Percentiles rank a stretch among this genome's conserved stretches.
Conservation (phyloP, 345 rosid genomes). For the Citrus hindsii region DNA sequence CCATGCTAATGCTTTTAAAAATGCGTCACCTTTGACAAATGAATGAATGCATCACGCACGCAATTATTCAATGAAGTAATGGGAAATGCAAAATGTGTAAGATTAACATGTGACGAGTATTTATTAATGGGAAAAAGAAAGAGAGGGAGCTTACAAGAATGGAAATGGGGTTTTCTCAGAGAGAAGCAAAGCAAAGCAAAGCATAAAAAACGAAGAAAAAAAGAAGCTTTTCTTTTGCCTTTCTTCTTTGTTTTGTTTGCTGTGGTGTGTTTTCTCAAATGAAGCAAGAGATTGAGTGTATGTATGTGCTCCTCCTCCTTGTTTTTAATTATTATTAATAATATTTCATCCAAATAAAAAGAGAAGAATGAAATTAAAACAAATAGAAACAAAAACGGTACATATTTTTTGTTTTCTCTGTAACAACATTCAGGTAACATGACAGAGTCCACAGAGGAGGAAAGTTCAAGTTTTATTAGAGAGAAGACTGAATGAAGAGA, state of each 20-base stretch:
- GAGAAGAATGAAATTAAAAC: not conserved
- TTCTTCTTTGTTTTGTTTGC: not conserved
- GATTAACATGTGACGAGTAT: conserved; percentile 14
- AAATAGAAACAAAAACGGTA: no score
- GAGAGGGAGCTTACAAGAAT: conserved; percentile 15
- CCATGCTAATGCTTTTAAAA: not conserved
- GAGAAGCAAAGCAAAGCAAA: conserved; percentile 31
- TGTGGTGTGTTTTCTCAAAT: conserved; percentile 10
- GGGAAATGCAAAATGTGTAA: not conserved
- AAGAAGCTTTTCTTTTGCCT: conserved; percentile 5
- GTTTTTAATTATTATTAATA: not conserved
- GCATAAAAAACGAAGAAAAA: no score
- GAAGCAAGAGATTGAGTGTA: conserved; percentile 52
- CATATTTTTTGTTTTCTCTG: not conserved
- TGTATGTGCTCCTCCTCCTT: not conserved
- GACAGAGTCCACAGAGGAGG: not conserved
- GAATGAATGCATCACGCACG: not conserved
- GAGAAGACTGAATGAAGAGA: not conserved
- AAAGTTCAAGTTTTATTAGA: not conserved
- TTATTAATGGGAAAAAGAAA: conserved; percentile 1
- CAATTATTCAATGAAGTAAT: not conserved
- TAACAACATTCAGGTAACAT: not conserved
- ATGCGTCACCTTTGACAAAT: conserved; percentile 17
- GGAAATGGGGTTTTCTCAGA: conserved; percentile 38
- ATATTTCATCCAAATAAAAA: not conserved